Percentiles rank a stretch among this genome's conserved stretches.
These are phyloP conservation scores for Gynandropsis gynandra DNA, from an alignment of 345 rosid genomes.

Conservation along the genomic window DNA sequence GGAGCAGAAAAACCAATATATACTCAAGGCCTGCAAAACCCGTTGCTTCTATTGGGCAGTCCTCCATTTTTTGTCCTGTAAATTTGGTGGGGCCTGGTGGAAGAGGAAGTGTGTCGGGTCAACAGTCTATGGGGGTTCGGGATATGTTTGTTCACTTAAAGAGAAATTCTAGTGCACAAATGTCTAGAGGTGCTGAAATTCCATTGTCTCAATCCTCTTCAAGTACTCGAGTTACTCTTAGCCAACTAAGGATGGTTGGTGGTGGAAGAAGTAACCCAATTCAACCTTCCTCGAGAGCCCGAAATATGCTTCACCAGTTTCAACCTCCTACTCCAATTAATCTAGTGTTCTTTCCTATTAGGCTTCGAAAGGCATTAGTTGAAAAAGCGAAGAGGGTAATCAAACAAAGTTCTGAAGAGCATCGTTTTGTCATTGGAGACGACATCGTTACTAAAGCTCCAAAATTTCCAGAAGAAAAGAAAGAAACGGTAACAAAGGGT, in stretches of 20 bases:
- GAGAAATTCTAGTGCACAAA: slow-evolving; percentile 6
- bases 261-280: slow-evolving; percentile 26
- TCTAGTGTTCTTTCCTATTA: slow-evolving; percentile 4
- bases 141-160: no score
- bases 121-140: slow-evolving; percentile 34
- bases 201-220: no score
- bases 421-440: slow-evolving; percentile 28
- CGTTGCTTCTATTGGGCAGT: not conserved
- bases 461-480: slow-evolving; percentile 16
- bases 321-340: slow-evolving; percentile 21
- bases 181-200: slow-evolving; percentile 36
- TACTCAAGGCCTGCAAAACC: not conserved
- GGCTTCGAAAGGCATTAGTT: slow-evolving; percentile 48
- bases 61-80: no score
- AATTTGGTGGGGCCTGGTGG: no score
- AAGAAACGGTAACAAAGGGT: slow-evolving; percentile 17
- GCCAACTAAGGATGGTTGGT: no score
- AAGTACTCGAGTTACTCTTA: no score
- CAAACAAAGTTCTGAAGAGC: slow-evolving; percentile 41
- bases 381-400: slow-evolving; percentile 55
- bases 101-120: slow-evolving; percentile 39
- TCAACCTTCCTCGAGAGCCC: slow-evolving; percentile 31
- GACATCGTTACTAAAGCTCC: slow-evolving; percentile 4
- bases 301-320: slow-evolving; percentile 35
- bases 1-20: slow-evolving; percentile 21